Evolutionary conservation across 2,329 filamentous ascomycete species (phyloP), one percentile per base, ranked within the genome.

Genomic region (Monosporascus sp.): DNA sequence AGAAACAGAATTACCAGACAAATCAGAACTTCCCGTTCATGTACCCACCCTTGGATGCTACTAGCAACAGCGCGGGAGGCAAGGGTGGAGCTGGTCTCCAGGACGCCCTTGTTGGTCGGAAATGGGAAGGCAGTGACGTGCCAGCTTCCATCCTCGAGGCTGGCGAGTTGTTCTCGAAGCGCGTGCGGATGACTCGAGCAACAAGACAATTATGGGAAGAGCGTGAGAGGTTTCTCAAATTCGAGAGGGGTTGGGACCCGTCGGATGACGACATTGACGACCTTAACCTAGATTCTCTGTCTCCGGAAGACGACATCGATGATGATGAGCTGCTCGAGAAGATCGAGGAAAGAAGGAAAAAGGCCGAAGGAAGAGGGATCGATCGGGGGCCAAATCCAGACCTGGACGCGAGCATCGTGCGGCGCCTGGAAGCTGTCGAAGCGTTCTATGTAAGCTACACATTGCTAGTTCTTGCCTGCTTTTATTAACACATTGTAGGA

Each of bases 1-100:
- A 99, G 77, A 99, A 99, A 68, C 94, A 99, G 65, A 99, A 97
- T 62, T 99, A 99, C 64, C 94, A 99, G 69, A 99, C 94, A 0
- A 99, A 99, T 65, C 94, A 99, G 63, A 94, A 97, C 66, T 97
- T 99, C 59, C 94, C 94, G 0, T 97, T 99, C 66, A 85, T 99
- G 74, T 99, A 99, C 62, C 94, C 94, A 2, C 94, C 94, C 1
- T 75, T 97, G 18, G 93, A 97, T 70, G 87, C 86, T 56, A 87
- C 84, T 24, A 96, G 91, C 71, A 96, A 96, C 66, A 89, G 87
- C 61, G 85, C 93, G 38, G 93, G 94, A 49, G 93, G 93, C 1
- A 97, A 96, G 67, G 92, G 92, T 14, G 82, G 81, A 20, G 89
- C 91, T 6, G 88, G 89, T 43, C 72, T 92, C 45, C 90, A 96